phyloP scores from a whole-genome alignment of 768 basidiomycete genomes.

The Pleurotus giganteus region DNA sequence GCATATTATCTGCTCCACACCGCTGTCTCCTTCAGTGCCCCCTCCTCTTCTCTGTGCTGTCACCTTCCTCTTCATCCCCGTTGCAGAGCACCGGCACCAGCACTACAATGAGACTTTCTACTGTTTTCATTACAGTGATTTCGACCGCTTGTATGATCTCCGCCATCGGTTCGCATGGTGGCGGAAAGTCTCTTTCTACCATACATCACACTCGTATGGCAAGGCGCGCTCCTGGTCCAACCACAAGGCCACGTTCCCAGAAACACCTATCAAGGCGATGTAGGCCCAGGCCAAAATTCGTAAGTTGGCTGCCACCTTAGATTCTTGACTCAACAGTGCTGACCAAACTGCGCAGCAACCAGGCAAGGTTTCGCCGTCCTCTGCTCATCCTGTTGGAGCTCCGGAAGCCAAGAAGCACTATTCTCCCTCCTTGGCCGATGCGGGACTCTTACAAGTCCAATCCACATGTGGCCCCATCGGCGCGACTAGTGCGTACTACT shows the following conservation, averaged over 20 bases:
- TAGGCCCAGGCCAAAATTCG: constrained; percentile 1
- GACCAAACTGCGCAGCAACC: background rate
- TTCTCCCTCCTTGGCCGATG: background rate
- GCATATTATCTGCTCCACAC: constrained; percentile 5
- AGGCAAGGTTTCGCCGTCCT: background rate
- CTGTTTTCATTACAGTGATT: constrained; percentile 36
- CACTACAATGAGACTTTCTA: constrained; percentile 40
- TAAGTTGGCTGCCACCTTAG: background rate
- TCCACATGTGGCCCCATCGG: constrained; percentile 46
- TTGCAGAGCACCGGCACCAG: constrained; percentile 10
- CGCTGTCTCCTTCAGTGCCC: constrained; percentile 10
- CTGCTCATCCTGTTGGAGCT: background rate
- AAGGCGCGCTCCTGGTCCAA: constrained; percentile 23
- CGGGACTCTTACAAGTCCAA: constrained; percentile 21
- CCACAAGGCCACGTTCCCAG: background rate
- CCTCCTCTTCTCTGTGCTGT: constrained; percentile 12
- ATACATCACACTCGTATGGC: constrained; percentile 35
- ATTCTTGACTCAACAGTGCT: background rate
- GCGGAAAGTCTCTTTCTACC: constrained; percentile 21
- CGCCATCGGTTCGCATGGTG: constrained; percentile 30
- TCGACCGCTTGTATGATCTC: constrained; percentile 30
- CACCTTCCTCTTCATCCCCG: constrained; percentile 15
- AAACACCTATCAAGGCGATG: background rate
- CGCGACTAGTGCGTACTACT: constrained; percentile 41
- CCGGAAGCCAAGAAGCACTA: background rate